phyloP scores from a whole-genome alignment of 352 stramenopile species.

The Pythium sukuiense region DNA sequence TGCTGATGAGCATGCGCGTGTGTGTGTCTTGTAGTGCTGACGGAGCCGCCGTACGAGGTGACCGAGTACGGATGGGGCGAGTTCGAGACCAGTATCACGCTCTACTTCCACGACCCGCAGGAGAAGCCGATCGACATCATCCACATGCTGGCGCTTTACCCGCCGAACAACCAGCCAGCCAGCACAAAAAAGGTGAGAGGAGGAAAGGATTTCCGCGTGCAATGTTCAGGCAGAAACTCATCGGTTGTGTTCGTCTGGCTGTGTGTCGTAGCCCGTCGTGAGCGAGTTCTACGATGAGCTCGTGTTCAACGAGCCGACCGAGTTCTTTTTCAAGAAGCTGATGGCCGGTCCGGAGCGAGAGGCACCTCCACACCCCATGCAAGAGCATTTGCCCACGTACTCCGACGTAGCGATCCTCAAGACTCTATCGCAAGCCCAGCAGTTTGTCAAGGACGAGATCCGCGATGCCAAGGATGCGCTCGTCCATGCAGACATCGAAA shows the following conservation, averaged over 20 bases:
- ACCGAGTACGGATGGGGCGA: conserved; percentile 97
- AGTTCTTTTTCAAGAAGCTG: conserved; percentile 95
- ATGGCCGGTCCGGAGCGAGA: conserved; percentile 70
- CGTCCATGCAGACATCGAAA: conserved; percentile 63
- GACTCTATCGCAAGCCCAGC: conserved; percentile 77
- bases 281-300: conserved; percentile 97
- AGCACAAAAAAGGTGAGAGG: conserved; percentile 84
- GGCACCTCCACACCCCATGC: conserved; percentile 62
- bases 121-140: conserved; percentile 92
- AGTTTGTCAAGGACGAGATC: conserved; percentile 76
- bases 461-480: conserved; percentile 72
- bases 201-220: not conserved
- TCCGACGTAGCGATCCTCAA: conserved; percentile 89
- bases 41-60: conserved; percentile 94
- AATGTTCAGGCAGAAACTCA: not conserved
- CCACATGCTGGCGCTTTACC: conserved; percentile 86
- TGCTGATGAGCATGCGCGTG: conserved; percentile 2
- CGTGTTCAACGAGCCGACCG: conserved; percentile 96
- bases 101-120: conserved; percentile 95
- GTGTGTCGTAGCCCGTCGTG: conserved; percentile 83
- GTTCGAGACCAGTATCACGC: conserved; percentile 96
- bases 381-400: conserved; percentile 87
- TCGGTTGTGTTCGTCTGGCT: not conserved
- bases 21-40: conserved; percentile 73
- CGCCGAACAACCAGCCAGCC: conserved; percentile 81